Conservation (phyloP, 2,329 filamentous ascomycete genomes). For the Colletotrichum nymphaeae region DNA sequence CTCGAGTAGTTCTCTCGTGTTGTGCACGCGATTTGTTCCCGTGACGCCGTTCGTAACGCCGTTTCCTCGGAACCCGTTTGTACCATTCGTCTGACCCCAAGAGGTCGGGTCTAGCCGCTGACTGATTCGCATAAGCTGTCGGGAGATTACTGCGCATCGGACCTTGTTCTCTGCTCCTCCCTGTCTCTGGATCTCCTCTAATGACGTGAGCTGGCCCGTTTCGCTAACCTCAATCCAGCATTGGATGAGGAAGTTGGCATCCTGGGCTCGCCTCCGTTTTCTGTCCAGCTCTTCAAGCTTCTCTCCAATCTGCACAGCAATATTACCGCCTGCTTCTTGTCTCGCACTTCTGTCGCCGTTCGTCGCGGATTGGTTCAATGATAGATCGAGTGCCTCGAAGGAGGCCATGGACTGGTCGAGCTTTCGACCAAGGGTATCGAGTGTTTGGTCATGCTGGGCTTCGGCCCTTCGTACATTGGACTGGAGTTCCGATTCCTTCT, state of each 20-base stretch:
- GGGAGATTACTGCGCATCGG: slow-evolving; percentile 90
- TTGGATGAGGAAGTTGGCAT: slow-evolving; percentile 94
- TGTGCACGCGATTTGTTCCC: slow-evolving; percentile 57
- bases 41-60: slow-evolving; percentile 61
- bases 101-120: slow-evolving; percentile 85
- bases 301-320: slow-evolving; percentile 95
- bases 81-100: slow-evolving; percentile 71
- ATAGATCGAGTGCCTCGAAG: slow-evolving; percentile 90
- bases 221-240: slow-evolving; percentile 98
- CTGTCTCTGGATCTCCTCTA: slow-evolving; percentile 89
- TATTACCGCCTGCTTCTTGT: slow-evolving; percentile 77
- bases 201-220: slow-evolving; percentile 83
- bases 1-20: slow-evolving; percentile 91
- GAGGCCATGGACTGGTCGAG: slow-evolving; percentile 92
- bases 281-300: slow-evolving; percentile 93
- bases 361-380: slow-evolving; percentile 70
- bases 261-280: slow-evolving; percentile 88
- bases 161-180: slow-evolving; percentile 93
- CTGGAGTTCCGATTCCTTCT: slow-evolving; percentile 89
- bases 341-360: slow-evolving; percentile 56
- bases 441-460: slow-evolving; percentile 89
- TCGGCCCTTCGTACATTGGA: slow-evolving; percentile 93
- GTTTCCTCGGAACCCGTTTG: slow-evolving; percentile 63
- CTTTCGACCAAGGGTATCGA: slow-evolving; percentile 87
- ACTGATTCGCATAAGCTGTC: slow-evolving; percentile 94